A percentile compares a stretch with the other conserved stretches of the same genome.
phyloP scores from a whole-genome alignment of 495 filamentous ascomycete genomes.

The Amniculicola lignicola region DNA sequence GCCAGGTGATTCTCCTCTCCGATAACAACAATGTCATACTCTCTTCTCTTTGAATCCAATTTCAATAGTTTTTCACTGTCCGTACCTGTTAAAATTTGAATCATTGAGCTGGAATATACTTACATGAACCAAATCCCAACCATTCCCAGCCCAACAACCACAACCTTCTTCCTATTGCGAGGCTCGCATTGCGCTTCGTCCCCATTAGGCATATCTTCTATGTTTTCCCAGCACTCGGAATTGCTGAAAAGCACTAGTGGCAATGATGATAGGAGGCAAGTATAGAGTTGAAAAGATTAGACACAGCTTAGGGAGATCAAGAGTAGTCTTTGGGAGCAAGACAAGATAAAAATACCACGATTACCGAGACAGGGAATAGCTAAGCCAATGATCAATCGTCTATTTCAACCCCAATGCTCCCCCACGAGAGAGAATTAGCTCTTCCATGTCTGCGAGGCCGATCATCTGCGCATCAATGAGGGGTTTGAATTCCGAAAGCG shows the following conservation, averaged over 20 bases:
- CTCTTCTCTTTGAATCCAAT: constrained; percentile 67
- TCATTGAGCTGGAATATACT: constrained; percentile 33
- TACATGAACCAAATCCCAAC: constrained; percentile 91
- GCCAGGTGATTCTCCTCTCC: constrained; percentile 88
- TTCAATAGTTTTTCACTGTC: constrained; percentile 83
- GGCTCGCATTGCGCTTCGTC: constrained; percentile 31
- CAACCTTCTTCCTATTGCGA: constrained; percentile 60
- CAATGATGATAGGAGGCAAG: neutral
- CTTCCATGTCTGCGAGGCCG: neutral
- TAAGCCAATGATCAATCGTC: neutral
- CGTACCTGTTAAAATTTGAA: neutral
- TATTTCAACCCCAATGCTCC: constrained; percentile 4
- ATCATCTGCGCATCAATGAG: neutral
- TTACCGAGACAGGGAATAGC: neutral
- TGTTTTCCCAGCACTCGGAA: constrained; percentile 18
- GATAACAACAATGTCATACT: constrained; percentile 84
- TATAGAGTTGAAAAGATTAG: neutral
- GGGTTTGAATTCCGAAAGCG: neutral
- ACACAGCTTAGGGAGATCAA: constrained; percentile 6
- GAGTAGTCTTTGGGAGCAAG: neutral
- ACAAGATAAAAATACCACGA: constrained; percentile 8
- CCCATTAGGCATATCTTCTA: constrained; percentile 23
- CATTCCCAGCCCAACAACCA: constrained; percentile 91
- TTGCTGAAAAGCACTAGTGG: constrained; percentile 8
- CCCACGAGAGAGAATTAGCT: constrained; percentile 5